Base-by-base conservation (phyloP, 1,139 yeast genomes). In the Hyphopichia fennica region DNA sequence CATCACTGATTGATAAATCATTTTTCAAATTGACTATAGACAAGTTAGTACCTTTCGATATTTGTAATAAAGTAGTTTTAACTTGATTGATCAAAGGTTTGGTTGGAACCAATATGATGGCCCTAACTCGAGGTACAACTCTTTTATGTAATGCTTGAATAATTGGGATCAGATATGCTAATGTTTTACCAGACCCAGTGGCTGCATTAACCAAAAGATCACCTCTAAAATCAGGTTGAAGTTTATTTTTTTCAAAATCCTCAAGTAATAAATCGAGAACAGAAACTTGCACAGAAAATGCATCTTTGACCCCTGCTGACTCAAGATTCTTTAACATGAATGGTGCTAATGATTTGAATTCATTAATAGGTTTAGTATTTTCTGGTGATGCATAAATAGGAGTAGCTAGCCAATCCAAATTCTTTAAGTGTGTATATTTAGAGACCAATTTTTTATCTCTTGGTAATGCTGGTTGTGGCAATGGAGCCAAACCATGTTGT, bases 171-270 rank as follows among this genome's bases (percentile, higher is more conserved):
- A 82, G 76, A 58, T 93, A 93, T 8, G 97, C 96, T 41, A 95
- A 68, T 0, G 99, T 93, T 60, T 93, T 93, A 56, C 99, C 99
- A 0, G 96, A 87, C 40, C 99, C 99, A 0, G 99, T 93, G 4
- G 95, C 82, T 1, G 99, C 96, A 61, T 93, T 91, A 4, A 93
- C 96, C 38, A 93, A 69, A 15, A 90, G 65, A 60, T 93, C 96
- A 17, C 93, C 91, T 45, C 53, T 72, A 43, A 68, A 69, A 48
- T 67, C 82, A 1, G 95, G 95, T 37, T 77, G 72, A n/a, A 82
- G 55, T 41, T 59, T 65, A 47, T 72, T 73, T 34, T 65, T 62
- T 31, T 60, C 51, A 13, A 73, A 70, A 46, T 82, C 87, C 4
- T 69, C 65, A 27, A 87, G 56, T 22, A 88, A 58, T 18, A 77